Conservation (phyloP, 163 green algal species). For the Coccomyxa subellipsoidea region DNA sequence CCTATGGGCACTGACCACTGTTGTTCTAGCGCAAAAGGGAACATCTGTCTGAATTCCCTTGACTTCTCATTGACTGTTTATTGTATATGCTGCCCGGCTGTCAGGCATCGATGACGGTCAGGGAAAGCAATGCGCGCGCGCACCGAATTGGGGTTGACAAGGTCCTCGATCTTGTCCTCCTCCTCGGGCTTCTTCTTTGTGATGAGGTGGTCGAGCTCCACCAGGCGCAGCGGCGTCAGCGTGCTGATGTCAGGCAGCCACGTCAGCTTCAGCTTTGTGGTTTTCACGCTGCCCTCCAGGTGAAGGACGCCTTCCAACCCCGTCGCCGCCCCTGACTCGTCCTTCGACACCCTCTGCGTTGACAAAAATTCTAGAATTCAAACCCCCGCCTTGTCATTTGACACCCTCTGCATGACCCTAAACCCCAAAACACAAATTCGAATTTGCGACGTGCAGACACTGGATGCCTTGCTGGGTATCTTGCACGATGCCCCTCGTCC, state of each 20-base stretch:
- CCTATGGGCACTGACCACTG: too few relatives aligned
- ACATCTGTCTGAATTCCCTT: too few relatives aligned
- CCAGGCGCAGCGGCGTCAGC: constrained; percentile 28
- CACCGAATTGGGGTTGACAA: constrained; percentile 69
- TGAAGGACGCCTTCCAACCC: constrained; percentile 65
- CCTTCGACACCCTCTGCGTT: not conserved
- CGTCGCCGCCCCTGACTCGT: constrained; percentile 23
- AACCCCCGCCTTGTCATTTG: not conserved
- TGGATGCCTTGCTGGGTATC: too few relatives aligned
- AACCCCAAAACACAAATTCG: too few relatives aligned
- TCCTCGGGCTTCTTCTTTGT: constrained; percentile 82
- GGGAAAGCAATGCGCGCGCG: not conserved
- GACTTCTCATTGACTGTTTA: too few relatives aligned
- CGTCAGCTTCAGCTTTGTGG: constrained; percentile 95
- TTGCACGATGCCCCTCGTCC: too few relatives aligned
- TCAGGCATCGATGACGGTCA: too few relatives aligned
- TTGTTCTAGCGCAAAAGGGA: too few relatives aligned
- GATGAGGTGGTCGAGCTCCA: constrained; percentile 60
- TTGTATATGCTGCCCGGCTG: too few relatives aligned
- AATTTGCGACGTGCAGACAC: too few relatives aligned
- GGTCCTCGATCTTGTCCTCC: constrained; percentile 82
- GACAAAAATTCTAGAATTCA: not conserved
- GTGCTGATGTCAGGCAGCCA: constrained; percentile 76
- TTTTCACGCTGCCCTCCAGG: constrained; percentile 89
- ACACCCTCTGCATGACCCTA: too few relatives aligned